These are phyloP conservation scores for Cercospora nicotianae DNA, from an alignment of 2,329 filamentous ascomycete genomes.

Conservation along the genomic window DNA sequence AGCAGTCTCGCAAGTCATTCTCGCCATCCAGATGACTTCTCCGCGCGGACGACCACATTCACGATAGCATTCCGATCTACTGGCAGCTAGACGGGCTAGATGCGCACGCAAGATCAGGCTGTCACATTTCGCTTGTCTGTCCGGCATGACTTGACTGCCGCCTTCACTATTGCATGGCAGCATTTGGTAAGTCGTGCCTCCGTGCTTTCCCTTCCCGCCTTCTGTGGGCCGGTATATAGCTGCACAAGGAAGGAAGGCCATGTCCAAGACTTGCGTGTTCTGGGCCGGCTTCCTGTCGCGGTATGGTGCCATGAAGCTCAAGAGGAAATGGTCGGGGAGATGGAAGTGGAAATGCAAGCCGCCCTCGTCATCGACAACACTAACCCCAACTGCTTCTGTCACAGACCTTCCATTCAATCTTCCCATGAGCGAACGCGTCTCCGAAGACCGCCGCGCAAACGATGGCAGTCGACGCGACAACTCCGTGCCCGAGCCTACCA, in stretches of 20 bases:
- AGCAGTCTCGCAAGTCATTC: neutral
- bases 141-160: slow-evolving; percentile 15
- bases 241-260: neutral
- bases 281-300: slow-evolving; percentile 9
- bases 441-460: slow-evolving; percentile 19
- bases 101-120: slow-evolving; percentile 8
- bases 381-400: slow-evolving; percentile 4
- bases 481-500: slow-evolving; percentile 60
- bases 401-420: slow-evolving; percentile 29
- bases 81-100: neutral
- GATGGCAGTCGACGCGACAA: slow-evolving; percentile 24
- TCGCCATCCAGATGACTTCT: slow-evolving; percentile 6
- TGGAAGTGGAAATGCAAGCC: slow-evolving; percentile 4
- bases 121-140: slow-evolving; percentile 12
- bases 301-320: slow-evolving; percentile 13
- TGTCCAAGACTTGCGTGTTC: slow-evolving; percentile 4
- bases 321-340: slow-evolving; percentile 8
- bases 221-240: neutral
- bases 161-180: slow-evolving; percentile 25
- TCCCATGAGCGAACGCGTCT: slow-evolving; percentile 26
- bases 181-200: slow-evolving; percentile 23
- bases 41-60: slow-evolving; percentile 1
- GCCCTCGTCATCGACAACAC: slow-evolving; percentile 5
- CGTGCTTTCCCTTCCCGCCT: slow-evolving; percentile 7
- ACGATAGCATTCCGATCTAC: neutral